A percentile compares a stretch with the other conserved stretches of the same genome.
These are phyloP conservation scores for Neurospora pannonica DNA, from an alignment of 495 filamentous ascomycete genomes.

Conservation along the genomic window DNA sequence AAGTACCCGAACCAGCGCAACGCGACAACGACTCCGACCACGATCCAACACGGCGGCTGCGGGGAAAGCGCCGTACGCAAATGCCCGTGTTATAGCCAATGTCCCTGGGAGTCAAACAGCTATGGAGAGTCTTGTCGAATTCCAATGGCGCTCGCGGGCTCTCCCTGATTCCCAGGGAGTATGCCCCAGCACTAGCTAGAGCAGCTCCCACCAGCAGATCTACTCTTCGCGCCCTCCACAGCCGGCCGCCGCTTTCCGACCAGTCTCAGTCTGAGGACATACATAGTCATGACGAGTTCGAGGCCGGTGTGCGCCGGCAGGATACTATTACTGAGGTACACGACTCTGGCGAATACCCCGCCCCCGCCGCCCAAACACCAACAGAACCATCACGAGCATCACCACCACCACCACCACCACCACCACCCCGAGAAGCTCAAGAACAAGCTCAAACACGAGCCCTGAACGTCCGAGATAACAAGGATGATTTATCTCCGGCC, in stretches of 20 bases:
- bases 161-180: slow-evolving; percentile 28
- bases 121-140: slow-evolving; percentile 25
- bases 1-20: neutral
- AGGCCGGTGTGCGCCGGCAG: neutral
- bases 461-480: neutral
- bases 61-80: neutral
- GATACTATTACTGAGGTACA: neutral
- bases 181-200: neutral
- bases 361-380: neutral
- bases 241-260: neutral
- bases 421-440: neutral
- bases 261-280: neutral
- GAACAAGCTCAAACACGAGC: neutral
- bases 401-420: neutral
- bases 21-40: neutral
- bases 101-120: slow-evolving; percentile 32
- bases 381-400: neutral
- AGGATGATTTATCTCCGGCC: neutral
- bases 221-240: neutral
- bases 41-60: neutral
- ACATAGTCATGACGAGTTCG: neutral
- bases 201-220: neutral
- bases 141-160: slow-evolving; percentile 12
- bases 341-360: neutral
- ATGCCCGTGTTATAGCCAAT: slow-evolving; percentile 31